Conservation (phyloP, 345 rosid genomes). For the Eucalyptus curtisii region DNA sequence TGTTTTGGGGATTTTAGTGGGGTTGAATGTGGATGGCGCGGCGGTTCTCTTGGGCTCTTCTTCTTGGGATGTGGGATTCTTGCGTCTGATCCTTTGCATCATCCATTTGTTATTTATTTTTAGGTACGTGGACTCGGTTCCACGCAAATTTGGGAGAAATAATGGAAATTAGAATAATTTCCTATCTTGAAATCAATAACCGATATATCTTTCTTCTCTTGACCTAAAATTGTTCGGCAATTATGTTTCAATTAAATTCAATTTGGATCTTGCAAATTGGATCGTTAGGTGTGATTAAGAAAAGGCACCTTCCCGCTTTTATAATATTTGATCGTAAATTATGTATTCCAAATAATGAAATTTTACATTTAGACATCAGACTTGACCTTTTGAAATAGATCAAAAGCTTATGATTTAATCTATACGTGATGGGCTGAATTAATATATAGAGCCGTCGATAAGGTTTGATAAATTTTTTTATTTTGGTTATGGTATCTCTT, state of each 20-base stretch:
- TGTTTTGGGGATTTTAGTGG: background rate
- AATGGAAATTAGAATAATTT: background rate
- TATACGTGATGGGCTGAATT: background rate
- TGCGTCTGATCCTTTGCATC: background rate
- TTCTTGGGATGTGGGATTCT: background rate
- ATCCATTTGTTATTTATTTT: background rate
- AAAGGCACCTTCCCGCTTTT: fast-evolving
- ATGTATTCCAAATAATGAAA: fast-evolving
- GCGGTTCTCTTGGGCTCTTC: background rate
- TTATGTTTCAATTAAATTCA: too few species aligned
- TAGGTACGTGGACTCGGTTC: background rate
- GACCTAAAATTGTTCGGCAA: fast-evolving
- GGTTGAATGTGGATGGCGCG: background rate
- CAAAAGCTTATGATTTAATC: too few species aligned
- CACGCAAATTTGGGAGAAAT: background rate
- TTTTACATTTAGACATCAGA: too few species aligned
- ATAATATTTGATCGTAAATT: too few species aligned
- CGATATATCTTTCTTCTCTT: background rate
- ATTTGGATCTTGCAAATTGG: too few species aligned
- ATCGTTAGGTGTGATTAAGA: too few species aligned
- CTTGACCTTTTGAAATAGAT: fast-evolving
- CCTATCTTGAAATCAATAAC: background rate
- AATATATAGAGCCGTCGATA: fast-evolving
- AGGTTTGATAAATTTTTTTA: background rate
- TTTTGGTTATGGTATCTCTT: too few species aligned